Conservation (phyloP, 2,329 filamentous ascomycete species). For the Beauveria caledonica region DNA sequence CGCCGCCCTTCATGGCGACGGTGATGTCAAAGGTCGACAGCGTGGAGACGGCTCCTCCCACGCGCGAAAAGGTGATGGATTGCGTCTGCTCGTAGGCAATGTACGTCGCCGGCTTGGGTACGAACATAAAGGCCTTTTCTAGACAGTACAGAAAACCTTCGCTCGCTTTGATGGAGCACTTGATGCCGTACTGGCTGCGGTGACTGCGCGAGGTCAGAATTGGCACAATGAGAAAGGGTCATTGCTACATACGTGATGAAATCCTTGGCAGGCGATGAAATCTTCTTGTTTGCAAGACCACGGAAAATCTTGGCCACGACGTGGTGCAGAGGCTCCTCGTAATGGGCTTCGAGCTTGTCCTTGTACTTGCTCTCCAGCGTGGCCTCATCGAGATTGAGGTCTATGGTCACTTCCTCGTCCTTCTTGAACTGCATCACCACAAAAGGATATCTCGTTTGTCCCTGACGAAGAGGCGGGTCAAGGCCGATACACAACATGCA, state of each 20-base stretch:
- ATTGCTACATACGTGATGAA: constrained; percentile 59
- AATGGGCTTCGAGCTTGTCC: constrained; percentile 78
- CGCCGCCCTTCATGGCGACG: constrained; percentile 79
- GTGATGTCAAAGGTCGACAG: constrained; percentile 97
- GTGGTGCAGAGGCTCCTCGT: constrained; percentile 87
- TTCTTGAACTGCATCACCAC: constrained; percentile 98
- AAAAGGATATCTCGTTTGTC: constrained; percentile 96
- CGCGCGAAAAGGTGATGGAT: constrained; percentile 89
- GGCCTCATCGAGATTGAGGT: constrained; percentile 92
- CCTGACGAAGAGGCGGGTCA: constrained; percentile 90
- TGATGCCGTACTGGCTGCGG: constrained; percentile 89
- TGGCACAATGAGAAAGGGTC: background rate
- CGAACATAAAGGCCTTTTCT: constrained; percentile 98
- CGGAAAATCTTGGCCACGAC: constrained; percentile 95
- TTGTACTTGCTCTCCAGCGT: constrained; percentile 78
- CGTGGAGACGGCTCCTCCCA: constrained; percentile 86
- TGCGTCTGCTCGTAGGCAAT: constrained; percentile 90
- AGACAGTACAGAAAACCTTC: constrained; percentile 95
- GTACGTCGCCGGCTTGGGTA: constrained; percentile 95
- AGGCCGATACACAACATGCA: constrained; percentile 90
- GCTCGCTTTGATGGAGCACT: constrained; percentile 99
- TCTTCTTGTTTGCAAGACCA: constrained; percentile 88
- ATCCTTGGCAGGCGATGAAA: constrained; percentile 87
- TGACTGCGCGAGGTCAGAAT: constrained; percentile 44
- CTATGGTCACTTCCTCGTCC: constrained; percentile 93